Base-by-base conservation (phyloP, 2,329 filamentous ascomycete genomes). In the Pseudovirgaria hyperparasitica region DNA sequence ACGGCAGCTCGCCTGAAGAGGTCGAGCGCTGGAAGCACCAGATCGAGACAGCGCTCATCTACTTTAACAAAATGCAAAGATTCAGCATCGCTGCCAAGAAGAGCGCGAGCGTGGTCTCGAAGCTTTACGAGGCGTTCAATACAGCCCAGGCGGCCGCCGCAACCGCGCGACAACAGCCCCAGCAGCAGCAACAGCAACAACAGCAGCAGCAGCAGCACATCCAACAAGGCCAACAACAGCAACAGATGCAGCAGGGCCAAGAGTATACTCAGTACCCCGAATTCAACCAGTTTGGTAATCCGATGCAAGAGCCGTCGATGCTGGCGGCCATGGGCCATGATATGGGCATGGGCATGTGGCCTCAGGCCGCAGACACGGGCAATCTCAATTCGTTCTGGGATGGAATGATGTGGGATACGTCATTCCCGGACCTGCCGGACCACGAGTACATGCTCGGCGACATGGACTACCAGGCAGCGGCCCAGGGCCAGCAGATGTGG, bases 11-110 rank as follows among this genome's bases (percentile, higher is more conserved):
- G 25, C 46, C 47, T 3, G 51, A 56, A 11, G 50, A 61, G 18
- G 41, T 46, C 5, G 46, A 54, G 12, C 55, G 52, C 13, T 63
- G 60, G 60, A 41, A 45, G 10, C 28, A 36, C 1, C 54, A 55
- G 24, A 45, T 63, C 18, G 56, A 61, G 22, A 52, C 36, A 7
- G 56, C 57, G 7, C 42, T 63, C 4, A 31, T 35, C 2, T 62
- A 60, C 39, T 58, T 63, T 33, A 50, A 56, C 18, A 46, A 50
- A 5, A 58, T 55, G 46, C 49, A 50, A 23, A 46, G 47, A 17
- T 63, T 50, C 46, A 62, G 57, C 14, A 55, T 60, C 10, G 55
- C 58, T 6, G 59, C 60, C 3, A 57, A 54, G 27, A 53, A 57
- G 35, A 60, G 53, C 25, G 43, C 43, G 10, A 55, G 59, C 25